These are phyloP conservation scores for Leccinum longicurvipes DNA, from an alignment of 768 basidiomycete species.

Conservation along the genomic window DNA sequence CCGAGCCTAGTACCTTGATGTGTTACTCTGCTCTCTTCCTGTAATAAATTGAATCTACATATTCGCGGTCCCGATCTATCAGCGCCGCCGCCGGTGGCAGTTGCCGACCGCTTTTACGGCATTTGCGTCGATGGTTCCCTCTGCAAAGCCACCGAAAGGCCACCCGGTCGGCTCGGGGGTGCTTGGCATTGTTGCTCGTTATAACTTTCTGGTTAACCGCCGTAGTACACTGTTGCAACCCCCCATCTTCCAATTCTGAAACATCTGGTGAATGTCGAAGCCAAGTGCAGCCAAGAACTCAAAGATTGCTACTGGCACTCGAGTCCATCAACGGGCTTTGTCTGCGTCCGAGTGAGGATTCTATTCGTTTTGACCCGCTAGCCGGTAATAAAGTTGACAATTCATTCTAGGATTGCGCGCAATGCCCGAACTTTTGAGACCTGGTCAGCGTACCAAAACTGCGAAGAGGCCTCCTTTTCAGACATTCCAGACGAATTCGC, in stretches of 20 bases:
- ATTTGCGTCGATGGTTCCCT: background rate
- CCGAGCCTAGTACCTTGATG: constrained; percentile 5
- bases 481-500: constrained; percentile 42
- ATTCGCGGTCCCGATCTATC: background rate
- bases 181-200: background rate
- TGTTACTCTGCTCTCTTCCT: constrained; percentile 1
- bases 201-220: background rate
- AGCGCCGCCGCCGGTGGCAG: no score
- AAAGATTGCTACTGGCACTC: constrained; percentile 7
- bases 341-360: constrained; percentile 46
- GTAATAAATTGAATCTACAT: constrained; percentile 4
- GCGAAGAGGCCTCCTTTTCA: constrained; percentile 46
- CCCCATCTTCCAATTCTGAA: background rate
- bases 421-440: constrained; percentile 48
- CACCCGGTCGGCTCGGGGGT: background rate
- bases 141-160: background rate
- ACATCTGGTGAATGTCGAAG: constrained; percentile 19
- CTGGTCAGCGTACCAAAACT: constrained; percentile 47
- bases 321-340: constrained; percentile 32
- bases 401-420: constrained; percentile 41
- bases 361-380: background rate
- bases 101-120: background rate
- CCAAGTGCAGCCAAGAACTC: constrained; percentile 8
- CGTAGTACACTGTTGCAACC: background rate
- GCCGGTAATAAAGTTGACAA: constrained; percentile 1